These are phyloP conservation scores for Hypoxylon rubiginosum DNA, from an alignment of 2,329 filamentous ascomycete genomes.

Conservation along the genomic window DNA sequence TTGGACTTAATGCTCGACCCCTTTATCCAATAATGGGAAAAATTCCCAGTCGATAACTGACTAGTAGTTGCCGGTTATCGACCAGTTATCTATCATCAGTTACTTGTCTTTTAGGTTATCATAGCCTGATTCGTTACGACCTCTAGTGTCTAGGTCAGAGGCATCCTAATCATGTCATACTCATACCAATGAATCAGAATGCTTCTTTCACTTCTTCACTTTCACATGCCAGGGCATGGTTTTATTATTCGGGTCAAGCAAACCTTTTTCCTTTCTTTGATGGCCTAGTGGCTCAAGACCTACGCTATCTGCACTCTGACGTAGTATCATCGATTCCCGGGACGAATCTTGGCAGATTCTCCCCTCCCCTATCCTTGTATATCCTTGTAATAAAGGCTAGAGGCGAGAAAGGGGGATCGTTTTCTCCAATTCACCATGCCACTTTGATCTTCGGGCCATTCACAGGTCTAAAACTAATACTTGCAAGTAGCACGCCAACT, in stretches of 20 bases:
- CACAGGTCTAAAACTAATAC: conserved; percentile 29
- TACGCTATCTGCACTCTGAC: conserved; percentile 32
- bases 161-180: neutral
- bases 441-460: conserved; percentile 27
- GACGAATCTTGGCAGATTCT: conserved; percentile 34
- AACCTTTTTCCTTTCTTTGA: neutral
- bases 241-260: neutral
- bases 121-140: neutral
- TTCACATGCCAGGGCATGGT: conserved; percentile 32
- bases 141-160: neutral
- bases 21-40: neutral
- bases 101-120: neutral
- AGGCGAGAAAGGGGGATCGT: conserved; percentile 10
- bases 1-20: neutral
- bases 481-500: conserved; percentile 23
- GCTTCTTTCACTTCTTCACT: neutral
- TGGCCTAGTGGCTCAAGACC: conserved; percentile 4
- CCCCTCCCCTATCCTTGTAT: conserved; percentile 26
- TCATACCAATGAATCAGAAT: conserved; percentile 6
- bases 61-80: neutral
- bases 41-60: neutral
- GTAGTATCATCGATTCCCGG: conserved; percentile 38
- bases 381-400: conserved; percentile 30
- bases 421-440: conserved; percentile 29
- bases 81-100: neutral